phyloP scores from a whole-genome alignment of 2,329 filamentous ascomycete genomes.

The Fusarium vanettenii region DNA sequence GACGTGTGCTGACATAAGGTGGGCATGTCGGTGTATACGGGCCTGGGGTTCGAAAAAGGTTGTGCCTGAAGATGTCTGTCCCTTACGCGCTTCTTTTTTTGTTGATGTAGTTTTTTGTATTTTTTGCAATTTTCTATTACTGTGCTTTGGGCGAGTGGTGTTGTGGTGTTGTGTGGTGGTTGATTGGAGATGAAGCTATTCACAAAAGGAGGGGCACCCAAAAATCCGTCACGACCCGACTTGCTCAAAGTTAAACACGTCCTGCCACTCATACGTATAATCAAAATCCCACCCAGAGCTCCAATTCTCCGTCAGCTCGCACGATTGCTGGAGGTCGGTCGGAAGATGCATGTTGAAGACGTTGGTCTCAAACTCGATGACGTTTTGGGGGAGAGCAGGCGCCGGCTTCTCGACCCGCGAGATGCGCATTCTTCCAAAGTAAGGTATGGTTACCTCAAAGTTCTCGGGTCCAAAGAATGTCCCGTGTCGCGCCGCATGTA shows the following conservation, averaged over 20 bases:
- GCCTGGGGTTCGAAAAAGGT: background rate
- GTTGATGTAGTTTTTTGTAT: background rate
- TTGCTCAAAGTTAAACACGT: constrained; percentile 1
- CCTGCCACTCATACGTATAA: constrained; percentile 13
- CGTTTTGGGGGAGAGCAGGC: background rate
- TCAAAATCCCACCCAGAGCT: background rate
- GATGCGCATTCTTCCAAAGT: constrained; percentile 26
- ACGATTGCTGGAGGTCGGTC: background rate
- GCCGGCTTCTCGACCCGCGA: background rate
- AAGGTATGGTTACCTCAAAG: constrained; percentile 22
- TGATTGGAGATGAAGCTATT: background rate
- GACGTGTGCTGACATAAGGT: background rate
- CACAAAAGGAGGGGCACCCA: background rate
- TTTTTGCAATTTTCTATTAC: background rate
- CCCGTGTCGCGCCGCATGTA: constrained; percentile 13
- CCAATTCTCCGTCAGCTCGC: constrained; percentile 24
- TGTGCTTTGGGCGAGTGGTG: background rate
- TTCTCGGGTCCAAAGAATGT: background rate
- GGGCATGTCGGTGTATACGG: background rate
- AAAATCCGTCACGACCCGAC: background rate
- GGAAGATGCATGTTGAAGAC: constrained; percentile 4
- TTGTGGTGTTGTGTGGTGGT: background rate
- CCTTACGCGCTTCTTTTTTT: background rate
- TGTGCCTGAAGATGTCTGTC: background rate
- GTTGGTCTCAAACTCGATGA: constrained; percentile 17